Percentiles rank a stretch among this genome's conserved stretches.
Evolutionary conservation across 179 eudicot species (phyloP).

Genomic region (Drosera spatulata): DNA sequence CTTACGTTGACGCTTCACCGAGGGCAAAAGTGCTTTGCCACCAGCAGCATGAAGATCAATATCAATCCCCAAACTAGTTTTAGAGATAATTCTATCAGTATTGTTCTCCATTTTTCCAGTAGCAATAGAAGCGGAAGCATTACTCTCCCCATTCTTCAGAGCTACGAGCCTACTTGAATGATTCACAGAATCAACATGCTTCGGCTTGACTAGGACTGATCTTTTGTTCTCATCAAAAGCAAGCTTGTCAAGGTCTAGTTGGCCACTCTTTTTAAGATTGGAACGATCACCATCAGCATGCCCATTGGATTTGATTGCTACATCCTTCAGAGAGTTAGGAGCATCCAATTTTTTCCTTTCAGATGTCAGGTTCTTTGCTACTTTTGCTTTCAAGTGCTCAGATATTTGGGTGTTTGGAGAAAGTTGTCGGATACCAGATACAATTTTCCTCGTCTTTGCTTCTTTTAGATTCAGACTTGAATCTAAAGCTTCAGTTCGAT

Average conservation of each 20-base stretch:
- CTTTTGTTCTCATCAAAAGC: conserved; percentile 5
- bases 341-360: conserved; percentile 10
- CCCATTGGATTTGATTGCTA: conserved; percentile 9
- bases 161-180: conserved; percentile 13
- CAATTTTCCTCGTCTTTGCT: conserved; percentile 14
- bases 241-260: conserved; percentile 15
- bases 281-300: conserved; percentile 9
- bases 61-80: conserved; percentile 1
- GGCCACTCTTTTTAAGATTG: conserved; percentile 15
- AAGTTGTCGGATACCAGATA: conserved; percentile 18
- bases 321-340: conserved; percentile 10
- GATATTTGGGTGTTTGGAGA: conserved; percentile 18
- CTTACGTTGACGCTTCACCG: conserved; percentile 29
- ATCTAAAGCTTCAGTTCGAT: conserved; percentile 13
- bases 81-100: conserved; percentile 1
- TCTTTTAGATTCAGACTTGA: conserved; percentile 13
- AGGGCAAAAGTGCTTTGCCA: conserved; percentile 33
- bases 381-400: conserved; percentile 19
- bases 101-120: background rate
- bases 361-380: conserved; percentile 21
- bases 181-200: conserved; percentile 15
- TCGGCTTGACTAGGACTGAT: conserved; percentile 18
- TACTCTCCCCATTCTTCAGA: conserved; percentile 15
- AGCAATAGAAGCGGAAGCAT: conserved; percentile 3
- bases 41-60: conserved; percentile 10